Evolutionary conservation across 257 asterid species (phyloP).

Genomic region (Nicotiana paniculata): DNA sequence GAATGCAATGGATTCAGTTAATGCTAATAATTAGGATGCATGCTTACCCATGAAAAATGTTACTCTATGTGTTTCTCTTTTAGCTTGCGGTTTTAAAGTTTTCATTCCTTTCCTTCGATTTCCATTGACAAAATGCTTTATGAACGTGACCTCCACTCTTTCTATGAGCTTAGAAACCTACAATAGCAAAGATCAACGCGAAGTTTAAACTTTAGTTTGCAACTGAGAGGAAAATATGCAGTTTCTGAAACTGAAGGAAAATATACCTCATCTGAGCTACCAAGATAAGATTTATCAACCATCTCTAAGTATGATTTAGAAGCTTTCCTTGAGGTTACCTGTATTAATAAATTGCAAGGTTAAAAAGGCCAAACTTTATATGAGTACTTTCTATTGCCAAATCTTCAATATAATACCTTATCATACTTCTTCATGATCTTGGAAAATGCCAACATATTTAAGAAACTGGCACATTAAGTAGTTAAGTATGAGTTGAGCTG

Average conservation of each 20-base stretch:
- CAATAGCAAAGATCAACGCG: background rate
- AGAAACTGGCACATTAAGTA: constrained; percentile 43
- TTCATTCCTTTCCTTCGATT: constrained; percentile 68
- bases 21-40: background rate
- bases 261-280: constrained; percentile 80
- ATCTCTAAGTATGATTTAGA: constrained; percentile 61
- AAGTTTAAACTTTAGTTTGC: background rate
- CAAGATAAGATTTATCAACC: constrained; percentile 66
- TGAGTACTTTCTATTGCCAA: background rate
- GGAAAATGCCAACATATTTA: constrained; percentile 74
- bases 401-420: constrained; percentile 38
- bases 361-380: background rate
- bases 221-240: background rate
- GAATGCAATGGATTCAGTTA: background rate
- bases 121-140: constrained; percentile 77
- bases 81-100: constrained; percentile 45
- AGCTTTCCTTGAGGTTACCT: constrained; percentile 76
- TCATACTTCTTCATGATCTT: constrained; percentile 91
- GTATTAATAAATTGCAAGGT: constrained; percentile 3
- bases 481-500: constrained; percentile 6
- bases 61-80: constrained; percentile 58
- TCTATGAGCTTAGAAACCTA: constrained; percentile 54
- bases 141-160: constrained; percentile 52
- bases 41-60: constrained; percentile 67
- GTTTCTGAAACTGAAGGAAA: background rate